Base-by-base conservation (phyloP, 2,329 filamentous ascomycete species). In the Nemania abortiva region DNA sequence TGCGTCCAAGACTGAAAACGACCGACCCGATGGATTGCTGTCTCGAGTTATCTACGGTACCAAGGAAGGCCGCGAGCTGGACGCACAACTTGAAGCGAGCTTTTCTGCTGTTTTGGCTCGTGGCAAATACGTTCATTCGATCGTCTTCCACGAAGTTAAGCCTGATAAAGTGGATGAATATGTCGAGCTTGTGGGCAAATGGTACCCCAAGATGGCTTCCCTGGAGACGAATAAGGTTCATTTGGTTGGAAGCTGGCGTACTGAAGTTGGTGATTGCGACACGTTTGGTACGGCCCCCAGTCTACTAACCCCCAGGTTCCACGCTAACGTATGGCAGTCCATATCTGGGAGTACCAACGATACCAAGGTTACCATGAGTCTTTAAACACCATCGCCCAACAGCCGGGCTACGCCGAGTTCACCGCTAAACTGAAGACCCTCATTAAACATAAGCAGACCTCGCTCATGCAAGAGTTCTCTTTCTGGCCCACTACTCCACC, bases 341-440 rank as follows among this genome's bases (percentile, higher is more conserved):
- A 99, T 81, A 99, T 99, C 77, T 99, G 96, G 96, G 96, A 99
- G 82, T 99, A 99, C 82, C 95, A 98, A 82, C 92, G 95, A 76
- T 99, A 98, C 83, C 88, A 95, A 75, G 96, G 96, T 70, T 98
- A 98, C 82, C 96, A 99, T 82, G 90, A 92, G 69, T 98, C 96
- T 22, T 87, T 97, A 55, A 89, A 98, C 84, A 89, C 88, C 75
- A 97, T 98, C 74, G 90, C 93, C 69, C 84, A 87, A 75, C 93
- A 97, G 77, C 92, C 93, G 71, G 94, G 94, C 20, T 98, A 94
- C 80, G 84, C 90, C 74, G 91, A 88, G 10, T 98, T 98, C 79
- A 93, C 97, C 79, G 84, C 84, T 71, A 92, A 95, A 82, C 90
- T 99, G 61, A 95, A 94, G 82, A 86, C 84, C n/a, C 85, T 98